phyloP scores from a whole-genome alignment of 768 basidiomycete species.

The Rhodosporidiobolus sp. region DNA sequence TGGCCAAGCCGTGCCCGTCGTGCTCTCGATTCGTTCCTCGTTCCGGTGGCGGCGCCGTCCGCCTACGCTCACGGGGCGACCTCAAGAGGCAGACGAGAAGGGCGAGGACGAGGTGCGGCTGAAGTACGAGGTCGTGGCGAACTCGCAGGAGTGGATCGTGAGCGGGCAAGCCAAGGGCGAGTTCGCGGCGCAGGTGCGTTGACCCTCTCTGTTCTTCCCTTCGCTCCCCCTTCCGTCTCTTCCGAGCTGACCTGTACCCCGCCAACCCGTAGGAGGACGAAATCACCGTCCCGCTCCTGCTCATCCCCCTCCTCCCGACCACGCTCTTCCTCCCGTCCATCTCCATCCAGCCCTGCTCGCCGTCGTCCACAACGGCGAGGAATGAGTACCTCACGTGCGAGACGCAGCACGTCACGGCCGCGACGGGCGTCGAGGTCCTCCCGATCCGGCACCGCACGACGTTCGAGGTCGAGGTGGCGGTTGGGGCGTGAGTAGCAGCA shows the following conservation, averaged over 20 bases:
- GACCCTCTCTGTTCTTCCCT: not conserved
- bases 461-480: conserved; percentile 49
- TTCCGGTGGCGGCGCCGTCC: conserved; percentile 66
- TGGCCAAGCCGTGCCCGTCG: conserved; percentile 76
- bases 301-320: conserved; percentile 85
- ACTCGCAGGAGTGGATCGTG: conserved; percentile 78
- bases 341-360: conserved; percentile 60
- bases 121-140: conserved; percentile 67
- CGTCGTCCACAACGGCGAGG: conserved; percentile 53
- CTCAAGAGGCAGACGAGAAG: conserved; percentile 43
- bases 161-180: conserved; percentile 84
- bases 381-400: conserved; percentile 57
- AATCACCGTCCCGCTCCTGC: conserved; percentile 62
- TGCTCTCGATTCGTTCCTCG: conserved; percentile 65
- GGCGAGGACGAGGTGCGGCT: not conserved
- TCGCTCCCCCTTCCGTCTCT: not conserved
- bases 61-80: no score
- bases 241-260: conserved; percentile 7
- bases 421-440: conserved; percentile 72
- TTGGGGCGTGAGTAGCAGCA: not conserved
- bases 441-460: conserved; percentile 80
- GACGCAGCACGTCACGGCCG: conserved; percentile 79
- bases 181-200: conserved; percentile 66
- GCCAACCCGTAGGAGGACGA: conserved; percentile 59
- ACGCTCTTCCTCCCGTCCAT: conserved; percentile 73